A percentile compares a stretch with the other conserved stretches of the same genome.
Conservation (phyloP, 2,329 filamentous ascomycete genomes). For the Fusarium cyanostomum region DNA sequence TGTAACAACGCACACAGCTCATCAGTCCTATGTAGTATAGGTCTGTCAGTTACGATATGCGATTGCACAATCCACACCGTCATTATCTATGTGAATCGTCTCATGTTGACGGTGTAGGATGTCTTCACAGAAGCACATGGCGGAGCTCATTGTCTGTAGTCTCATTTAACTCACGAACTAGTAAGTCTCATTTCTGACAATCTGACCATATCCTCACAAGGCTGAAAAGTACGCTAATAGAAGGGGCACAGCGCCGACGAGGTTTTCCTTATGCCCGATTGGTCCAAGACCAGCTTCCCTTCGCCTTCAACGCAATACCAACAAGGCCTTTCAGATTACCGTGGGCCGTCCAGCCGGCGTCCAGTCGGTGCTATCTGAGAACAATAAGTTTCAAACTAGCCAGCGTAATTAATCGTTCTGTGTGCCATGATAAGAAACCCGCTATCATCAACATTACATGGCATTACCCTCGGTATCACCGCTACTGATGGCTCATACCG, state of each 20-base stretch:
- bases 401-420: neutral
- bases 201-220: slow-evolving; percentile 11
- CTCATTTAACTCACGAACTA: neutral
- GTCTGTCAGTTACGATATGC: neutral
- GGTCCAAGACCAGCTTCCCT: slow-evolving; percentile 31
- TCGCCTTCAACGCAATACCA: slow-evolving; percentile 34
- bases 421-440: neutral
- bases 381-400: neutral
- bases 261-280: slow-evolving; percentile 20
- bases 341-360: slow-evolving; percentile 28
- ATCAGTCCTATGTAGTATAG: neutral
- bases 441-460: neutral
- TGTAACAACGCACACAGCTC: too few relatives aligned
- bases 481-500: neutral
- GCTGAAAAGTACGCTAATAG: slow-evolving; percentile 35
- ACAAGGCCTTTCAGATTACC: slow-evolving; percentile 22
- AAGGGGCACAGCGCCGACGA: slow-evolving; percentile 26
- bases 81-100: neutral
- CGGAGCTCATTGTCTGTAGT: neutral
- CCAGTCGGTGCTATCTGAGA: slow-evolving; percentile 18
- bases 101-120: neutral
- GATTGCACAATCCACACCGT: neutral
- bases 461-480: neutral
- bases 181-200: too few relatives aligned
- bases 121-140: neutral